Percentiles rank a stretch among this genome's conserved stretches.
These are phyloP conservation scores for Phragmites australis DNA, from an alignment of 176 grass and related monocot species.

Conservation along the genomic window DNA sequence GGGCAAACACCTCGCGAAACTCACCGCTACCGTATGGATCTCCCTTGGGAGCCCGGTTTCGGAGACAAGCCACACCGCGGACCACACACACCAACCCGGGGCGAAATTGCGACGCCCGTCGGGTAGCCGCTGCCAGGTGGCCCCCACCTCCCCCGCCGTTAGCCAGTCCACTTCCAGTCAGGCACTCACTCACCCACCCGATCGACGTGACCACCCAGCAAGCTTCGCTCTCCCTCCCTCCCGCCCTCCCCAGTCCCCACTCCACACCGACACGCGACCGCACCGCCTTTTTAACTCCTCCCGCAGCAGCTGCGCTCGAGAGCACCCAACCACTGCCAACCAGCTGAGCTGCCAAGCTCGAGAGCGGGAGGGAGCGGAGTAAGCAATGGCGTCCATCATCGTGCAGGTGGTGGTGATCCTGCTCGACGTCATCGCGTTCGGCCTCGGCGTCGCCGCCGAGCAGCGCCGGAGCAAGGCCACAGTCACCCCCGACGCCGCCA, in stretches of 20 bases:
- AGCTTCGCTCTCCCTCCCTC: neutral
- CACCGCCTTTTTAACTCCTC: neutral
- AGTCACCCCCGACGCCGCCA: slow-evolving; percentile 58
- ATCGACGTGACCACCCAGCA: neutral
- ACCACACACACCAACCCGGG: slow-evolving; percentile 4
- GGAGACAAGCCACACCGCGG: neutral
- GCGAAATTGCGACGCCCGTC: neutral
- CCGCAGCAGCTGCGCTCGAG: neutral
- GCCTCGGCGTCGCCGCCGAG: slow-evolving; percentile 87
- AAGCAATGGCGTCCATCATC: slow-evolving; percentile 59
- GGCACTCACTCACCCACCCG: neutral
- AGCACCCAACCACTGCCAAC: neutral
- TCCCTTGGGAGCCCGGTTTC: neutral
- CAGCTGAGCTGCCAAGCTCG: neutral
- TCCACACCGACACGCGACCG: slow-evolving; percentile 40
- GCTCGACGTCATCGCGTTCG: slow-evolving; percentile 81
- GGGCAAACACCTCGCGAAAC: no score
- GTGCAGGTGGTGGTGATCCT: slow-evolving; percentile 67
- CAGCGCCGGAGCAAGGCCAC: slow-evolving; percentile 81
- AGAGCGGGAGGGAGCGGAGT: neutral
- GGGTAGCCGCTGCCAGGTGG: neutral
- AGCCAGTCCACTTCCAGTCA: slow-evolving; percentile 30
- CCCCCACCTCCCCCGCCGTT: neutral
- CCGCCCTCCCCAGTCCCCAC: neutral
- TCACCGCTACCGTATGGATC: no score